Evolutionary conservation across 306 rosid species (phyloP).

Genomic region (Sechiopsis laciniata): DNA sequence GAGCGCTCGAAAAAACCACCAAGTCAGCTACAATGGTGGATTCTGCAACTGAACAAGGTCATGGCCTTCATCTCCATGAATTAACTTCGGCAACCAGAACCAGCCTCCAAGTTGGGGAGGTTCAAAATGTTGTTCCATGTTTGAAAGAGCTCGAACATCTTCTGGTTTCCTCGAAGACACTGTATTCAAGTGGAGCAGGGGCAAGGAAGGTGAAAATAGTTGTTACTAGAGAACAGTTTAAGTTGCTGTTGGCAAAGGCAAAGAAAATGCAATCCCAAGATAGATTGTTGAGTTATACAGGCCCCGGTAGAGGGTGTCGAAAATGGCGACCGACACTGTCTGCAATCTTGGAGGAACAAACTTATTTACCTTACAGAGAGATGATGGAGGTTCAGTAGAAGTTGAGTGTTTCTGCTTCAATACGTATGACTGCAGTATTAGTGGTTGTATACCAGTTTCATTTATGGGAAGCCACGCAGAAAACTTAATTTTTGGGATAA

Average conservation of each 20-base stretch:
- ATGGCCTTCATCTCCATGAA: conserved; percentile 15
- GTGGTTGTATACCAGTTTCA: neutral
- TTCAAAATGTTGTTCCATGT: conserved; percentile 30
- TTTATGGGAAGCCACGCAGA: neutral
- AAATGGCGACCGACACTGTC: conserved; percentile 43
- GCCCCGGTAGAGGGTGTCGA: conserved; percentile 22
- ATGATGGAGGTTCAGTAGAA: neutral
- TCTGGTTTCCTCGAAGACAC: conserved; percentile 21
- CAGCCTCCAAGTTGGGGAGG: conserved; percentile 35
- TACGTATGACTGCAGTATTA: neutral
- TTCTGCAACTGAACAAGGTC: conserved; percentile 26
- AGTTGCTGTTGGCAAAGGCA: conserved; percentile 40
- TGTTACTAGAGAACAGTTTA: conserved; percentile 45
- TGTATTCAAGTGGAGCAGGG: conserved; percentile 24
- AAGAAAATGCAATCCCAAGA: conserved; percentile 27
- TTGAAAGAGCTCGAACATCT: conserved; percentile 23
- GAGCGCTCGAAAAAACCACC: too few relatives aligned
- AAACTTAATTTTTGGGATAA: neutral
- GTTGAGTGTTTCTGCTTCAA: neutral
- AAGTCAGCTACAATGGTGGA: conserved; percentile 24
- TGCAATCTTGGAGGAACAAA: neutral
- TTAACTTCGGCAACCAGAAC: conserved; percentile 21
- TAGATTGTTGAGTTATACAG: conserved; percentile 15
- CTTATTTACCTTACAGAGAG: neutral
- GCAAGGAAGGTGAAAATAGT: conserved; percentile 46